Base-by-base conservation (phyloP, 495 filamentous ascomycete species). In the Haplographium delicatum region DNA sequence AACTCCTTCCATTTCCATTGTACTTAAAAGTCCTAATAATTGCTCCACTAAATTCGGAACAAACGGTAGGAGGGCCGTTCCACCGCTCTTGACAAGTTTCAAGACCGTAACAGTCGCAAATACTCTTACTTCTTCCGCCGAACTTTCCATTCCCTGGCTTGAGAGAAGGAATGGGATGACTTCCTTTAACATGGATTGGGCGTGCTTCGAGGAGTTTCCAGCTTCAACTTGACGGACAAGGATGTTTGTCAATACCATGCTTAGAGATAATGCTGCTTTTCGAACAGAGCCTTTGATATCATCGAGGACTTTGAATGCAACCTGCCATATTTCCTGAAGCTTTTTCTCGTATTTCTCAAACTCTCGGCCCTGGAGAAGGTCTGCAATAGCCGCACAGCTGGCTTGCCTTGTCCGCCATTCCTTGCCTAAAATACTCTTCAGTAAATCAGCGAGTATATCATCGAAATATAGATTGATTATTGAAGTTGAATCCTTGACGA, bases 381-480 rank as follows among this genome's bases (percentile, higher is more conserved):
- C 91, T 4, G 84, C 81, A 54, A 98, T 83, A 30, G 93, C 93
- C 42, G 84, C 80, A 68, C 94, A 96, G 63, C 88, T 90, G 18
- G 91, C 93, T 62, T 98, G 84, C 44, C 93, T 80, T 19, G 86
- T 84, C 47, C 93, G 77, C 93, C 93, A 98, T 66, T 97, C 93
- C 56, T 85, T 87, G 18, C 85, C 88, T 3, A 96, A 65, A 48
- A 96, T 88, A 53, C 82, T 90, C 54, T 85, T 83, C 41, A 98
- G 71, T 16, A 96, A 71, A 61, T 96, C 89, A 16, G 80, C 68
- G 72, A 97, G 85, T 54, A 98, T 96, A 13, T 76, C 72, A 50
- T 94, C 86, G 56, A 95, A 95, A 62, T 94, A 71, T 6, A 69
- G 68, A 55, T 88, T 81, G 42, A 95, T 72, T 16, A 85, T 85